phyloP scores from a whole-genome alignment of 2,329 filamentous ascomycete species.

The Trichophyton mentagrophytes region DNA sequence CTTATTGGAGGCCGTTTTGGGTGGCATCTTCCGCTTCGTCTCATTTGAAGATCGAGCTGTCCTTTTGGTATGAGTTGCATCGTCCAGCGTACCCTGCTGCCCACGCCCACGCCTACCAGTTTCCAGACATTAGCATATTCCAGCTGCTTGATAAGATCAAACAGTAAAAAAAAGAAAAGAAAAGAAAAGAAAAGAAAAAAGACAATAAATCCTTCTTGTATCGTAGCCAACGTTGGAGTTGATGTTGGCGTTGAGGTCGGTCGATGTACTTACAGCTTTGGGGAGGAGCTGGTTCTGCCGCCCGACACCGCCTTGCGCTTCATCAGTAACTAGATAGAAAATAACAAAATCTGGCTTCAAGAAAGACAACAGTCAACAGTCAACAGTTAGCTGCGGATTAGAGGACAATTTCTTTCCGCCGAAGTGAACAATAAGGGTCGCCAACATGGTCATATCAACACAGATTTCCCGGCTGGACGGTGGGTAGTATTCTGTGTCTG shows the following conservation, averaged over 20 bases:
- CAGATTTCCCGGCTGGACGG: slow-evolving; percentile 91
- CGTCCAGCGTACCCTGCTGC: slow-evolving; percentile 14
- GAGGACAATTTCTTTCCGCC: neutral
- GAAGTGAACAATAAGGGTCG: neutral
- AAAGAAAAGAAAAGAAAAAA: neutral
- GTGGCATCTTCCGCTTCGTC: slow-evolving; percentile 9
- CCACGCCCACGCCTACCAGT: slow-evolving; percentile 7
- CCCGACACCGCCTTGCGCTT: slow-evolving; percentile 23
- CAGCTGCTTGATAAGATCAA: neutral
- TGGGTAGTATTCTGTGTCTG: slow-evolving; percentile 29
- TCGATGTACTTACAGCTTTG: neutral
- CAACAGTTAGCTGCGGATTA: neutral
- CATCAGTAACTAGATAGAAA: slow-evolving; percentile 7
- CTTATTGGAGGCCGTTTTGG: slow-evolving; percentile 19
- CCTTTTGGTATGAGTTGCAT: slow-evolving; percentile 15
- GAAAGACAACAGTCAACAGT: neutral
- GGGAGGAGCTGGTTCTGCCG: slow-evolving; percentile 18
- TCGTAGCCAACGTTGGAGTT: no score
- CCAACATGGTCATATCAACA: slow-evolving; percentile 70
- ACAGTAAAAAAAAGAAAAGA: neutral
- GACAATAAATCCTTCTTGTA: neutral
- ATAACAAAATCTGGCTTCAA: neutral
- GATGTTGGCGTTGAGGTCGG: neutral
- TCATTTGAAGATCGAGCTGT: slow-evolving; percentile 6
- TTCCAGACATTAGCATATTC: slow-evolving; percentile 3